Evolutionary conservation across 2,329 filamentous ascomycete genomes (phyloP), one percentile per base, ranked within the genome.

Genomic region (Westerdykella aurantiaca): DNA sequence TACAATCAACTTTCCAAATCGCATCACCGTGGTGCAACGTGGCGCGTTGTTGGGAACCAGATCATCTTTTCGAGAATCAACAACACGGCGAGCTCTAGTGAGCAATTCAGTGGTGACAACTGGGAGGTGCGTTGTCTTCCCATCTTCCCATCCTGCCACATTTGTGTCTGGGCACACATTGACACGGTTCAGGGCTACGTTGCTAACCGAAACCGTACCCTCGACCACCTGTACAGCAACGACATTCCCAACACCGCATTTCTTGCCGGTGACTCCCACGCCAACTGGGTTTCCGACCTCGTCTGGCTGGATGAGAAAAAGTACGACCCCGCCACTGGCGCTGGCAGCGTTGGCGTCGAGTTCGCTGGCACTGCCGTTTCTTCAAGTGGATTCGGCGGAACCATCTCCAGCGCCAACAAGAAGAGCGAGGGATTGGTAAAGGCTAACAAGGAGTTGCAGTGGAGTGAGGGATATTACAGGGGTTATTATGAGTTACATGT

Each of bases 31-130:
- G 80, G 80, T 11, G 80, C 83, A 0, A 72, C 75, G 0, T 88
- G 85, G 85, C 72, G 83, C 21, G 63, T 88, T 25, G 73, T 88
- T 23, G 84, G 84, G 11, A 84, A 81, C 39, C 84, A 87, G 63
- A 79, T 83, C 39, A 49, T 63, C 34, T 63, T 62, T 45, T 57
- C 54, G 1, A 41, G 57, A 2, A 57, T 63, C 44, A 58, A 62
- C 38, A 56, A 57, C 18, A 57, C 48, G 5, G 55, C 53, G 2
- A 49, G 55, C 10, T 17, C 16, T 4, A 14, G 22, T 10, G 21
- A 7, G 38, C 21, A 12, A 16, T 14, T 40, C 9, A 40, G 14
- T 14, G 22, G 33, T 18, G 33, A 35, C 16, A 14, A 9, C 13
- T 35, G 14, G 23, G 25, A 29, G 9, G 25, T 29, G 10, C 7